phyloP scores from a whole-genome alignment of 2,329 filamentous ascomycete species.

The Chrysoporthe deuterocubensis region DNA sequence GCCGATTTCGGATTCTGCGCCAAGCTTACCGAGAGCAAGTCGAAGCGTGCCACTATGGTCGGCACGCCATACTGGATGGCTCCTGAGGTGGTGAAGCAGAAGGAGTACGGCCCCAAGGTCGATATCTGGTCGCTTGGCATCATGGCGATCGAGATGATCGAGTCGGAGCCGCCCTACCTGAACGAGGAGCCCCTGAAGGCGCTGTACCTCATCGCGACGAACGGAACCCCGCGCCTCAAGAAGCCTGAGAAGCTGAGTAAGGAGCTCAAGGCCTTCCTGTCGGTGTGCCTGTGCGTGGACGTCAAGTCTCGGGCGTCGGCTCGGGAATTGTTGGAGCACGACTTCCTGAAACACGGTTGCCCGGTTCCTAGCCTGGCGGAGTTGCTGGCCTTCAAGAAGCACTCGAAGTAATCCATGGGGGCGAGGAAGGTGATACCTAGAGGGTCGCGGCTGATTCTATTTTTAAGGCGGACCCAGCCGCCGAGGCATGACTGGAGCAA shows the following conservation, averaged over 20 bases:
- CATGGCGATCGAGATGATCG: conserved; percentile 99
- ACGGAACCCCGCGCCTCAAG: conserved; percentile 95
- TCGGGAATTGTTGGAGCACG: conserved; percentile 85
- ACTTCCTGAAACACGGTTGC: conserved; percentile 94
- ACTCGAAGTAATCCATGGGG: conserved; percentile 57
- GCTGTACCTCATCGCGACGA: conserved; percentile 95
- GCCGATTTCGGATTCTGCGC: conserved; percentile 99
- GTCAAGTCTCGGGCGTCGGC: conserved; percentile 93
- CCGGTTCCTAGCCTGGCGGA: conserved; percentile 81
- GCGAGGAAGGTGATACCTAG: background rate
- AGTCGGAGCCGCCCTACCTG: conserved; percentile 95
- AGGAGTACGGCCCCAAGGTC: conserved; percentile 97
- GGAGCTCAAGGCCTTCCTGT: conserved; percentile 96
- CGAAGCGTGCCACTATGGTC: conserved; percentile 98
- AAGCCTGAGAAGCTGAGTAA: conserved; percentile 98
- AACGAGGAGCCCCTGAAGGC: conserved; percentile 98
- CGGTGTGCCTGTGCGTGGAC: conserved; percentile 94
- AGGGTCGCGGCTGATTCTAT: background rate
- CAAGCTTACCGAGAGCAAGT: conserved; percentile 95
- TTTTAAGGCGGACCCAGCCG: background rate
- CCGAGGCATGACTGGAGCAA: background rate
- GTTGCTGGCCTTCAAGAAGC: conserved; percentile 84
- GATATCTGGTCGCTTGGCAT: conserved; percentile 99
- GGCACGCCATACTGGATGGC: conserved; percentile 99
- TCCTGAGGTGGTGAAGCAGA: conserved; percentile 98